A percentile compares a stretch with the other conserved stretches of the same genome.
phyloP scores from a whole-genome alignment of 2,329 filamentous ascomycete species.

The Hirsutella minnesotensis region DNA sequence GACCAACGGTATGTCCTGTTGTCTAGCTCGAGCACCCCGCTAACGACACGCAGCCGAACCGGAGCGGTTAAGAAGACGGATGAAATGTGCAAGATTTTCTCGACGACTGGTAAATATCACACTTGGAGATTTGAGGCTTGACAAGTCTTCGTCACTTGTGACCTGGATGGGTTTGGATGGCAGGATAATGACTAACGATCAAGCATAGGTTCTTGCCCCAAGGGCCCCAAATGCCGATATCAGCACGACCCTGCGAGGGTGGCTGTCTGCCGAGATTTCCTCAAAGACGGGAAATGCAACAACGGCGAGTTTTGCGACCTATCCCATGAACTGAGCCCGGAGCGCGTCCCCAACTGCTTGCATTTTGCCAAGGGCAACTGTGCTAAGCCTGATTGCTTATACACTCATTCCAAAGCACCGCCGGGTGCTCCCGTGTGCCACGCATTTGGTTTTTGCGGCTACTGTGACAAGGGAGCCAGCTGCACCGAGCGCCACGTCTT shows the following conservation, averaged over 20 bases:
- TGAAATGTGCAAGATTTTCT: slow-evolving; percentile 62
- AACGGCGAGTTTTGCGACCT: slow-evolving; percentile 76
- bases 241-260: slow-evolving; percentile 78
- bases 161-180: slow-evolving; percentile 21
- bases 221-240: slow-evolving; percentile 69
- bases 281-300: slow-evolving; percentile 67
- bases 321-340: slow-evolving; percentile 72
- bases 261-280: slow-evolving; percentile 78
- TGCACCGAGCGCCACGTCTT: slow-evolving; percentile 79
- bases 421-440: slow-evolving; percentile 71
- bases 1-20: slow-evolving; percentile 56
- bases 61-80: slow-evolving; percentile 54
- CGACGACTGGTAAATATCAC: slow-evolving; percentile 53
- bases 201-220: slow-evolving; percentile 65
- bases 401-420: slow-evolving; percentile 72
- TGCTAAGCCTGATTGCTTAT: slow-evolving; percentile 74
- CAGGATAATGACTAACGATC: slow-evolving; percentile 31
- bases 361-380: slow-evolving; percentile 88
- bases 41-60: slow-evolving; percentile 33
- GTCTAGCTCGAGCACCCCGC: slow-evolving; percentile 14
- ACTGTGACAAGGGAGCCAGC: slow-evolving; percentile 68
- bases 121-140: slow-evolving; percentile 22
- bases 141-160: slow-evolving; percentile 6
- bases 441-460: slow-evolving; percentile 75
- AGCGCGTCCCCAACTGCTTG: slow-evolving; percentile 79